These are phyloP conservation scores for Penicillium brevicompactum DNA, from an alignment of 2,329 filamentous ascomycete species.

Conservation along the genomic window DNA sequence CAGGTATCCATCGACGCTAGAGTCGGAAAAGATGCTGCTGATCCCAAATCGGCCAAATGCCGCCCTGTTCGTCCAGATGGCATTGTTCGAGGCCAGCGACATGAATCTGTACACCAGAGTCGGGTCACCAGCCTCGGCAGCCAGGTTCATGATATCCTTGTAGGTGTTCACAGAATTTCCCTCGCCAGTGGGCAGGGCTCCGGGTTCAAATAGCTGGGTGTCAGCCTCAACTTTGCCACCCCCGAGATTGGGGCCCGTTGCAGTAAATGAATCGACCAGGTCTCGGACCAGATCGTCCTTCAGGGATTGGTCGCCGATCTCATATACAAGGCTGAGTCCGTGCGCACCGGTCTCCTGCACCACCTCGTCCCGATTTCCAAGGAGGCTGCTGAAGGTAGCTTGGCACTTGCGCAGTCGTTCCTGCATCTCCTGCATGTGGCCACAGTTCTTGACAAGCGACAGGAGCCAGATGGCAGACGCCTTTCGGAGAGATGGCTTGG, in stretches of 20 bases:
- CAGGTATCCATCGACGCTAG: conserved; percentile 67
- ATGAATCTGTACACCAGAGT: conserved; percentile 98
- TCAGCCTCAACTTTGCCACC: conserved; percentile 80
- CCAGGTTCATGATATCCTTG: conserved; percentile 92
- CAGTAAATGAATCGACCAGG: conserved; percentile 85
- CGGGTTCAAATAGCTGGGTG: conserved; percentile 90
- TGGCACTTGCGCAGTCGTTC: conserved; percentile 76
- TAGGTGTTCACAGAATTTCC: conserved; percentile 91
- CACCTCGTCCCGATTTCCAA: conserved; percentile 86
- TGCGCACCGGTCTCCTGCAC: conserved; percentile 94
- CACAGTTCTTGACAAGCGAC: conserved; percentile 86
- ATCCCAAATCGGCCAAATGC: conserved; percentile 94
- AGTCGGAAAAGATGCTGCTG: conserved; percentile 87
- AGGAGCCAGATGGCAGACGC: conserved; percentile 95
- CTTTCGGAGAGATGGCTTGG: conserved; percentile 86
- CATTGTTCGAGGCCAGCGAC: conserved; percentile 92
- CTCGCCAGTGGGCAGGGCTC: conserved; percentile 85
- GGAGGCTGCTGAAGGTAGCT: conserved; percentile 80
- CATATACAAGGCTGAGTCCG: conserved; percentile 89
- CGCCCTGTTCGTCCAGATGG: conserved; percentile 95
- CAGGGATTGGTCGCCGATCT: conserved; percentile 79
- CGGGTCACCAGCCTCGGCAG: conserved; percentile 95
- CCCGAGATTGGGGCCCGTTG: conserved; percentile 61
- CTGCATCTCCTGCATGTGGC: conserved; percentile 74
- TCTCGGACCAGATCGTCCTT: conserved; percentile 84